A percentile compares a stretch with the other conserved stretches of the same genome.
Evolutionary conservation across 2,329 filamentous ascomycete genomes (phyloP).

Genomic region (Diaporthe sp.): DNA sequence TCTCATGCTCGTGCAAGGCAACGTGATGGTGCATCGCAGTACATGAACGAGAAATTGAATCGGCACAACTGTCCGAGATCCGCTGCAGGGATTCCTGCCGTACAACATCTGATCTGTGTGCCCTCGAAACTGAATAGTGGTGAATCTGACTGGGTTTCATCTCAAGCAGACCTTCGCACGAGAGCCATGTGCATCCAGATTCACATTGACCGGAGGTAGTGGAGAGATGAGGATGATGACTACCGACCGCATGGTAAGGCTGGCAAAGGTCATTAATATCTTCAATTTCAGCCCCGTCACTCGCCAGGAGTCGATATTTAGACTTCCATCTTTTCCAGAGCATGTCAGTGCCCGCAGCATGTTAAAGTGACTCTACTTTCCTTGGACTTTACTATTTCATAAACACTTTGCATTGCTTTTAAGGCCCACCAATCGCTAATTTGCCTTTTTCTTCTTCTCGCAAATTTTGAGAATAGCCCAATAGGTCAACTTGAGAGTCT

Average conservation of each 20-base stretch:
- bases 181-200: not conserved
- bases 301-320: not conserved
- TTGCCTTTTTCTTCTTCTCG: not conserved
- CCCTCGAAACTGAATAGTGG: not conserved
- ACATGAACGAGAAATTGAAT: not conserved
- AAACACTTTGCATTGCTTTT: not conserved
- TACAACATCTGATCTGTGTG: not conserved
- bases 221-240: not conserved
- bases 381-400: not conserved
- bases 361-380: not conserved
- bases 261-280: not conserved
- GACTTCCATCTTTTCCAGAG: not conserved
- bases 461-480: not conserved
- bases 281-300: not conserved
- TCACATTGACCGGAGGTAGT: no score
- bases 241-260: not conserved
- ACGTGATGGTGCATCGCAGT: not conserved
- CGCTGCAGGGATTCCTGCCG: not conserved
- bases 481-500: not conserved
- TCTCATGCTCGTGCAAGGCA: not conserved
- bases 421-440: no score
- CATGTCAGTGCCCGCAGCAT: not conserved
- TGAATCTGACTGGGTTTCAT: no score
- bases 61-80: not conserved
- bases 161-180: not conserved